These are phyloP conservation scores for Metarhizium album DNA, from an alignment of 2,329 filamentous ascomycete species.

Conservation along the genomic window DNA sequence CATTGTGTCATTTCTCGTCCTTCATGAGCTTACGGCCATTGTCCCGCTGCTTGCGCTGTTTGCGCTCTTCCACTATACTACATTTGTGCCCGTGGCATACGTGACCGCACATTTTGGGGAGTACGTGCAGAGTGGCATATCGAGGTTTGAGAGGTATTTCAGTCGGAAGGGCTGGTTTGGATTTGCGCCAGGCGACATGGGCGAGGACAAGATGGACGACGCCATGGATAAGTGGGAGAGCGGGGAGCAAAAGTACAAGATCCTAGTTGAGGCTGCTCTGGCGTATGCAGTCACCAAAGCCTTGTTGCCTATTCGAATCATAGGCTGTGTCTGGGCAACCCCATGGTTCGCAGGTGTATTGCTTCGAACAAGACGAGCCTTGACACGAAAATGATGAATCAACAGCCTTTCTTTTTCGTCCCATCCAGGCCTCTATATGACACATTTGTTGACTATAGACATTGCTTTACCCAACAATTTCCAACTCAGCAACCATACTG, in stretches of 20 bases:
- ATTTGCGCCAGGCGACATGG: slow-evolving; percentile 29
- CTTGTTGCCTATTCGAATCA: slow-evolving; percentile 65
- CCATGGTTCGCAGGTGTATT: slow-evolving; percentile 78
- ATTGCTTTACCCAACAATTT: neutral
- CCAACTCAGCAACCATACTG: neutral
- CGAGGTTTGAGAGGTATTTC: slow-evolving; percentile 68
- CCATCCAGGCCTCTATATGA: neutral
- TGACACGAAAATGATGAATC: slow-evolving; percentile 18
- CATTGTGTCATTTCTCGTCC: slow-evolving; percentile 72
- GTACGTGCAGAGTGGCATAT: slow-evolving; percentile 51
- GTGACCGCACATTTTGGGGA: slow-evolving; percentile 38
- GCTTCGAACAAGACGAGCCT: slow-evolving; percentile 26
- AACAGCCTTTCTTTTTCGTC: slow-evolving; percentile 6
- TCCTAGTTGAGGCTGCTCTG: slow-evolving; percentile 64
- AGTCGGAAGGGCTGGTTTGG: slow-evolving; percentile 72
- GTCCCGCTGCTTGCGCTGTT: slow-evolving; percentile 67
- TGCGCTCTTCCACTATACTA: slow-evolving; percentile 67
- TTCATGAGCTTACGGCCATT: slow-evolving; percentile 87
- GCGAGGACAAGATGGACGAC: slow-evolving; percentile 12
- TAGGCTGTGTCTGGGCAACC: slow-evolving; percentile 75
- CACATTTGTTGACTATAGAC: neutral
- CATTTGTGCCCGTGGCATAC: slow-evolving; percentile 55
- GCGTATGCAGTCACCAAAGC: slow-evolving; percentile 88
- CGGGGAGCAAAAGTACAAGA: slow-evolving; percentile 37
- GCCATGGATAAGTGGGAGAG: slow-evolving; percentile 26